Base-by-base conservation (phyloP, 768 basidiomycete genomes). In the Lactarius sp. region DNA sequence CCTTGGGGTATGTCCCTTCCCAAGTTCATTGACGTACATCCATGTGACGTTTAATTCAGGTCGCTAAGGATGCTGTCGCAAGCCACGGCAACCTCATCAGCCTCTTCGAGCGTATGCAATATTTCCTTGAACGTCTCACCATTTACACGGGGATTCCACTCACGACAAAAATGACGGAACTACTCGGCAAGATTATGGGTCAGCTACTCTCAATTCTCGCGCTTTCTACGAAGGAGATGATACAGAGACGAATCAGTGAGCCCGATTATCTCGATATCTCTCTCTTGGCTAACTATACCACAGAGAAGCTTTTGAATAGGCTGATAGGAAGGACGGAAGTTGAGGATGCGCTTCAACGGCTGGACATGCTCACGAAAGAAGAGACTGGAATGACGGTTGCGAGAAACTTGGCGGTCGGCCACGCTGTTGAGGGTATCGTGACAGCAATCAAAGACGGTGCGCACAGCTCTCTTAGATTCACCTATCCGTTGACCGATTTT, bases 101-200 rank as follows among this genome's bases (percentile, higher is more conserved):
- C 16, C 49, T 62, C 14, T 52, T 62, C 4, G 61, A 47, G 36
- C 61, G 51, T 34, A 47, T 58, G 4, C 49, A 62, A 22, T 27
- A 13, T 13, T 62, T 62, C 41, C n/a, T 56, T 12, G 31, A 56
- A 37, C 54, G 61, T 10, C 61, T 62, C 5, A 18, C 44, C n/a
- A 39, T 34, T 12, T 56, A 56, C 55, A 22, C 31, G 3, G 20
- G 13, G 12, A 20, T 22, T 2, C 34, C 39, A n/a, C 12, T 33
- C 3, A 61, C 52, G 9, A n/a, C 42, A 4, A 33, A 10, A 14
- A 53, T 60, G 42, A 20, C 33, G 3, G 42, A 44, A 12, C 10
- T 62, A 4, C 54, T 62, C 7, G 61, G 36, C 2, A 62, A 41
- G 4, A 56, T 51, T 2, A 39, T 62, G 47, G 61, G 31, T 0